A percentile compares a stretch with the other conserved stretches of the same genome.
Conservation (phyloP, 2,329 filamentous ascomycete species). For the Pseudofabraea citricarpa region DNA sequence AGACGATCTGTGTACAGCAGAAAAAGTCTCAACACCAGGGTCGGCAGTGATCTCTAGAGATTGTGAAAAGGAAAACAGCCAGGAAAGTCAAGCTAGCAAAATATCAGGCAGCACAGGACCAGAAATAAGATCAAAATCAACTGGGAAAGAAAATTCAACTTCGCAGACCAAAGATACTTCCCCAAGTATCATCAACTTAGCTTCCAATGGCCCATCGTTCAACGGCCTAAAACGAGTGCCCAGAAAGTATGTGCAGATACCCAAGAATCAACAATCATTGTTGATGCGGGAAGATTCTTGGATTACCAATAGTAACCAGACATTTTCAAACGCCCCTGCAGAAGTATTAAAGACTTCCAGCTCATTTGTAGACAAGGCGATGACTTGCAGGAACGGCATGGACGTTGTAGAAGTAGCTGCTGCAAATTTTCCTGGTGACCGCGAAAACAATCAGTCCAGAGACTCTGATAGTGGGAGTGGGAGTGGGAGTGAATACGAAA, state of each 20-base stretch:
- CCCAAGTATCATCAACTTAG: too few relatives aligned
- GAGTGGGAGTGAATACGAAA: too few relatives aligned
- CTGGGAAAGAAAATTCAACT: too few relatives aligned
- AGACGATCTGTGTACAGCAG: too few relatives aligned
- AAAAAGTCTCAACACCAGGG: constrained; percentile 3
- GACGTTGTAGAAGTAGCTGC: not conserved
- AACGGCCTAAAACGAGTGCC: constrained; percentile 28
- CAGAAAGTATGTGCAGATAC: constrained; percentile 38
- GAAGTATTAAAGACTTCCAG: constrained; percentile 20
- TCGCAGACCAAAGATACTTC: too few relatives aligned
- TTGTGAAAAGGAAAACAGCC: constrained; percentile 18
- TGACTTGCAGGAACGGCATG: not conserved
- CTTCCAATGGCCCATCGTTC: constrained; percentile 22
- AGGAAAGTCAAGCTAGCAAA: too few relatives aligned
- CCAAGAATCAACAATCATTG: constrained; percentile 43
- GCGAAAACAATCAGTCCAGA: too few relatives aligned
- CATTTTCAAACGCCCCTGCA: constrained; percentile 22
- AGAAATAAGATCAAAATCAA: too few relatives aligned
- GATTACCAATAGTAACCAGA: constrained; percentile 14
- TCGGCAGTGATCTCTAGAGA: constrained; percentile 11
- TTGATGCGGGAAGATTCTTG: constrained; percentile 39
- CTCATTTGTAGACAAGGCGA: constrained; percentile 5
- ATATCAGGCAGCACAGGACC: too few relatives aligned
- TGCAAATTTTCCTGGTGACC: not conserved
- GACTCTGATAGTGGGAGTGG: too few relatives aligned